phyloP scores from a whole-genome alignment of 768 basidiomycete genomes.

The Tricholoma furcatifolium region DNA sequence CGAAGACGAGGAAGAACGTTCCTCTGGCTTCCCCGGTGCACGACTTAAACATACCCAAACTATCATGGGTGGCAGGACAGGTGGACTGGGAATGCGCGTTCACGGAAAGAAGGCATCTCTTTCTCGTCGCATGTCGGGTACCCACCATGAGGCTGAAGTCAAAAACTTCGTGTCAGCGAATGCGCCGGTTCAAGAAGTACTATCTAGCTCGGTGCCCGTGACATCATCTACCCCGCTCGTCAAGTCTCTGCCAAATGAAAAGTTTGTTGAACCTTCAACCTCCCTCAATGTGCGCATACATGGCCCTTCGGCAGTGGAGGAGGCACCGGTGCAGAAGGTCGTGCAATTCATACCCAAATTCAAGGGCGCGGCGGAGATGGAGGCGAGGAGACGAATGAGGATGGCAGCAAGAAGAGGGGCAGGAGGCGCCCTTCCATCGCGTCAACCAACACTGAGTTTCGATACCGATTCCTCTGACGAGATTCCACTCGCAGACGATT shows the following conservation, averaged over 20 bases:
- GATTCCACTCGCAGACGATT: conserved; percentile 44
- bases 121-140: conserved; percentile 48
- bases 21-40: conserved; percentile 48
- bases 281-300: conserved; percentile 41
- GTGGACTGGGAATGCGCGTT: conserved; percentile 77
- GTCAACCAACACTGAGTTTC: conserved; percentile 34
- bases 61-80: conserved; percentile 75
- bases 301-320: conserved; percentile 38
- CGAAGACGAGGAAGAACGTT: conserved; percentile 61
- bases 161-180: conserved; percentile 33
- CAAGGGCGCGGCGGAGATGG: conserved; percentile 87
- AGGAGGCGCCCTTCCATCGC: conserved; percentile 30
- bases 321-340: conserved; percentile 47
- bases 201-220: conserved; percentile 29
- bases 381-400: conserved; percentile 61
- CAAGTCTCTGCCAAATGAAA: conserved; percentile 14
- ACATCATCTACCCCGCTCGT: conserved; percentile 24
- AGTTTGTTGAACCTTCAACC: conserved; percentile 13
- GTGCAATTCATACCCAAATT: conserved; percentile 74
- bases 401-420: conserved; percentile 63
- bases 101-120: conserved; percentile 57
- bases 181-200: conserved; percentile 32
- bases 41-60: conserved; percentile 84
- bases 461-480: conserved; percentile 58
- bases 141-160: conserved; percentile 31